phyloP scores from a whole-genome alignment of 2,329 filamentous ascomycete genomes.

The Ceratocystis lukuohia region DNA sequence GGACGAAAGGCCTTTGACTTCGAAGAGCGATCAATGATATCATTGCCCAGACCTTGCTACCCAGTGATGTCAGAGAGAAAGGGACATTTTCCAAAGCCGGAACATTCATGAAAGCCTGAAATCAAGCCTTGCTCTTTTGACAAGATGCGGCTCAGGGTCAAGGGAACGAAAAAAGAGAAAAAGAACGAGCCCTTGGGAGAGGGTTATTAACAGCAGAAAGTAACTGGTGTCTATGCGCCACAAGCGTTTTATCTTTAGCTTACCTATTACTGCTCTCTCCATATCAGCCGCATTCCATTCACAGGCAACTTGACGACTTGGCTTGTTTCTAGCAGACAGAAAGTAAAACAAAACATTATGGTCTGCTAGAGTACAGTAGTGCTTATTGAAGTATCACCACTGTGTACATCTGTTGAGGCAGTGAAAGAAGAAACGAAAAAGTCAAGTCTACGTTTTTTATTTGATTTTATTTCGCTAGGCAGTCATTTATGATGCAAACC shows the following conservation, averaged over 20 bases:
- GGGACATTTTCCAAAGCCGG: background rate
- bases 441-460: no score
- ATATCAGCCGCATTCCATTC: background rate
- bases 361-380: no score
- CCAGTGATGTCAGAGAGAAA: background rate
- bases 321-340: background rate
- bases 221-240: background rate
- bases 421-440: no score
- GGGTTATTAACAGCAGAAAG: background rate
- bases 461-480: no score
- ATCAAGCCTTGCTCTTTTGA: background rate
- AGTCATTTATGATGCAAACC: no score
- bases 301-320: background rate
- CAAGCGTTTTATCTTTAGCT: background rate
- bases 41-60: background rate
- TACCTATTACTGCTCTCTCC: background rate
- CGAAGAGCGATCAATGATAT: background rate
- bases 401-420: background rate
- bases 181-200: background rate
- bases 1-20: no score
- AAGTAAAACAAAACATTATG: background rate
- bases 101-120: background rate
- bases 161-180: background rate
- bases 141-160: background rate
- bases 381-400: no score